These are phyloP conservation scores for Chrysopogon serrulatus DNA, from an alignment of 176 grass and related monocot genomes.

Conservation along the genomic window DNA sequence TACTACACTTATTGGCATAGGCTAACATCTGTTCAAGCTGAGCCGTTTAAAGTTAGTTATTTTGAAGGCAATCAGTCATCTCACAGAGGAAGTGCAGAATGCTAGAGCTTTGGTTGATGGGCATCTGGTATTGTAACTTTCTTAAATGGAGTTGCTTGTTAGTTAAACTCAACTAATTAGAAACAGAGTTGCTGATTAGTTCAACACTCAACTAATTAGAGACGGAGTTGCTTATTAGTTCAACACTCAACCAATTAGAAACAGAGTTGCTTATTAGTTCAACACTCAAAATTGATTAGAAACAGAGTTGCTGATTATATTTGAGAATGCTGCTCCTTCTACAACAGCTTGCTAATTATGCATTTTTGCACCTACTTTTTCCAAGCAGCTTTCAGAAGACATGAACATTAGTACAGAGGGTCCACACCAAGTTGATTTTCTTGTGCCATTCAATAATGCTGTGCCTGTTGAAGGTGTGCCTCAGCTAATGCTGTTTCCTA, in stretches of 20 bases:
- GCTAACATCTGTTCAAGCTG: constrained; percentile 53
- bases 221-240: too few species aligned
- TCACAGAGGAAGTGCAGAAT: constrained; percentile 74
- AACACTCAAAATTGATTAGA: neutral
- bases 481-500: neutral
- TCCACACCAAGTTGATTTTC: constrained; percentile 58
- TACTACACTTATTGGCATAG: constrained; percentile 32
- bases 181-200: too few species aligned
- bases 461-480: constrained; percentile 65
- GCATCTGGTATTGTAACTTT: too few species aligned
- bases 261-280: neutral
- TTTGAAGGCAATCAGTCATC: constrained; percentile 61
- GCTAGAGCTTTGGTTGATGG: constrained; percentile 73
- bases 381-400: constrained; percentile 51
- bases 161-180: too few species aligned
- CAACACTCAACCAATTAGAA: too few species aligned
- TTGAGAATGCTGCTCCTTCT: neutral
- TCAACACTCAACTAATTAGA: too few species aligned
- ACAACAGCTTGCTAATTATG: neutral
- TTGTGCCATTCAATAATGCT: constrained; percentile 70
- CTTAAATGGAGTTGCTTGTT: too few species aligned
- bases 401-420: constrained; percentile 34
- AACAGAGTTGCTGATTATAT: neutral
- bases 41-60: constrained; percentile 66
- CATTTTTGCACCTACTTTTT: constrained; percentile 3